Conservation (phyloP, 2,329 filamentous ascomycete species). For the Fonsecaea monophora region DNA sequence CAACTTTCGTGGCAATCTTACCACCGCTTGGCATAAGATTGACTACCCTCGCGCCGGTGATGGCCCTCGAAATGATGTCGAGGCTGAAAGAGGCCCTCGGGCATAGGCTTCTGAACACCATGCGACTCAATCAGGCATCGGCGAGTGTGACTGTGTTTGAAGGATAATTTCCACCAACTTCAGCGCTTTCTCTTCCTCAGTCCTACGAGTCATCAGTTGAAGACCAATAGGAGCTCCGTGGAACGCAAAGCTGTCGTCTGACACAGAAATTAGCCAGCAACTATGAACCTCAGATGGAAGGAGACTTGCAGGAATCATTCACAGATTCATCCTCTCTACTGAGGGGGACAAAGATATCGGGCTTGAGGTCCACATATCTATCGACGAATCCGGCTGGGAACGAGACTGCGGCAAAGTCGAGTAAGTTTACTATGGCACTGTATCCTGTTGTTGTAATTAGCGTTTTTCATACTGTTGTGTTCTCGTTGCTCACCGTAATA, state of each 20-base stretch:
- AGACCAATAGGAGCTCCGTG: constrained; percentile 58
- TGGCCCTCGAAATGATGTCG: not conserved
- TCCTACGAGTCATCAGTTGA: constrained; percentile 60
- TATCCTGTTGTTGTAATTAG: constrained; percentile 52
- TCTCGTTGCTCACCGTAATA: constrained; percentile 25
- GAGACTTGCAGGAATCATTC: constrained; percentile 19
- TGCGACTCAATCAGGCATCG: not conserved
- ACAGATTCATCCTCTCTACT: constrained; percentile 32
- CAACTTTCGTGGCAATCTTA: constrained; percentile 69
- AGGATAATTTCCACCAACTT: constrained; percentile 50
- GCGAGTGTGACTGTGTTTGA: constrained; percentile 15
- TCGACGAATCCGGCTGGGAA: constrained; percentile 44
- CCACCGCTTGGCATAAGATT: constrained; percentile 71
- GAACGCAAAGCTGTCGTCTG: constrained; percentile 54
- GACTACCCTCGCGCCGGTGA: constrained; percentile 21
- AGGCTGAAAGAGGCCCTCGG: not conserved
- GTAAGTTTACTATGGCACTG: constrained; percentile 66
- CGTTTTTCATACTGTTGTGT: not conserved
- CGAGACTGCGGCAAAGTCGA: constrained; percentile 66
- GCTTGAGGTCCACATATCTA: constrained; percentile 17
- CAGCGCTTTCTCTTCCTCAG: constrained; percentile 63
- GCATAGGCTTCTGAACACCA: not conserved
- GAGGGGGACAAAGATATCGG: constrained; percentile 44
- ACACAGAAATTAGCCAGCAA: not conserved
- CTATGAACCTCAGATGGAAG: not conserved